phyloP scores from a whole-genome alignment of 1,284 basidiomycete genomes.

The Sporisorium graminicola region DNA sequence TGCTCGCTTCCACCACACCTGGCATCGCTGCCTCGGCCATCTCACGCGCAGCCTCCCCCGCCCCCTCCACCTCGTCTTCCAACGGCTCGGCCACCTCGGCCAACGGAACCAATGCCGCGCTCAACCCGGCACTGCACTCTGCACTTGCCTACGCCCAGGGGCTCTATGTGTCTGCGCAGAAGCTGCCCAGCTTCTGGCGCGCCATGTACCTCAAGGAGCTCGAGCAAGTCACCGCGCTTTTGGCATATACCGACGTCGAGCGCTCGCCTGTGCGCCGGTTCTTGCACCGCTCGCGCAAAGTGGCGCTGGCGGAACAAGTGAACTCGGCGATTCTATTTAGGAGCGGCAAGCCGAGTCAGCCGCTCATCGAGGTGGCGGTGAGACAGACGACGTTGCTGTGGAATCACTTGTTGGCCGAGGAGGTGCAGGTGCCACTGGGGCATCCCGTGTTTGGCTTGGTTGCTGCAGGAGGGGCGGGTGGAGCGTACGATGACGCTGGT shows the following conservation, averaged over 20 bases:
- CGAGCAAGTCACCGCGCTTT: conserved; percentile 78
- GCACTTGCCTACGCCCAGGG: conserved; percentile 58
- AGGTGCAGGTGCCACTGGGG: conserved; percentile 34
- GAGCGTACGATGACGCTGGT: conserved; percentile 11
- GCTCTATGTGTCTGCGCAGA: conserved; percentile 55
- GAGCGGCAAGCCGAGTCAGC: conserved; percentile 59
- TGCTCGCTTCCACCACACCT: conserved; percentile 40
- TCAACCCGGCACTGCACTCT: conserved; percentile 51
- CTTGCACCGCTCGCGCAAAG: conserved; percentile 79
- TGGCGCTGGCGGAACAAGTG: conserved; percentile 84
- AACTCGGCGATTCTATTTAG: conserved; percentile 80
- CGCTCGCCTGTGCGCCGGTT: conserved; percentile 78
- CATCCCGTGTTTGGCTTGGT: conserved; percentile 46
- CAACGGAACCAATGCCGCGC: conserved; percentile 26
- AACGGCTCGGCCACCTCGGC: conserved; percentile 50
- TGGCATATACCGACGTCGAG: conserved; percentile 82
- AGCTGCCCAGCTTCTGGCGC: conserved; percentile 53
- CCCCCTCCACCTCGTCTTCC: conserved; percentile 52
- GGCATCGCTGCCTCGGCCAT: conserved; percentile 47
- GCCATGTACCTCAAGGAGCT: conserved; percentile 78
- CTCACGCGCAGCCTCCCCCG: conserved; percentile 57
- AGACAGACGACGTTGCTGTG: conserved; percentile 61
- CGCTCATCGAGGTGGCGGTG: conserved; percentile 62
- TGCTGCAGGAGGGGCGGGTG: conserved; percentile 3
- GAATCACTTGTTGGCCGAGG: conserved; percentile 41